phyloP scores from a whole-genome alignment of 2,329 filamentous ascomycete species.

The Venturia aucupariae region DNA sequence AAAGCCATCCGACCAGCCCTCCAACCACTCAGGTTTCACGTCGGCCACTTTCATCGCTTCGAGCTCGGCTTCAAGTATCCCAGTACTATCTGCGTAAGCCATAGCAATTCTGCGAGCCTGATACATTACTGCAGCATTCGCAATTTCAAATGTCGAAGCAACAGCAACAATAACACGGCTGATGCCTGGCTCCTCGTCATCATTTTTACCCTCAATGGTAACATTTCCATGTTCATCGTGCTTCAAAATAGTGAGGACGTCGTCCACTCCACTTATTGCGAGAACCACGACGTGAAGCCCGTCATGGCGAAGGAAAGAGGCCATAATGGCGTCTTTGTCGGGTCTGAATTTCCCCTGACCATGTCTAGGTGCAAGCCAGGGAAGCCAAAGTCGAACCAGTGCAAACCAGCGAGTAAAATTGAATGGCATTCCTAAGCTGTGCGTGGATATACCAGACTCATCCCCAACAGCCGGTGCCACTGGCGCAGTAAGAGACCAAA shows the following conservation, averaged over 20 bases:
- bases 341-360: slow-evolving; percentile 57
- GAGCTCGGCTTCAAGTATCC: slow-evolving; percentile 39
- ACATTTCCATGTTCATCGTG: slow-evolving; percentile 58
- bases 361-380: slow-evolving; percentile 86
- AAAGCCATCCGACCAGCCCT: slow-evolving; percentile 86
- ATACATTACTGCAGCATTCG: slow-evolving; percentile 75
- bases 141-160: slow-evolving; percentile 62
- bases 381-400: slow-evolving; percentile 66
- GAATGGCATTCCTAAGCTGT: slow-evolving; percentile 56
- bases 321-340: slow-evolving; percentile 68
- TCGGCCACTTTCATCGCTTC: slow-evolving; percentile 38
- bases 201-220: slow-evolving; percentile 61
- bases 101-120: slow-evolving; percentile 63
- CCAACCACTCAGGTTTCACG: slow-evolving; percentile 58
- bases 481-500: slow-evolving; percentile 57
- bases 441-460: slow-evolving; percentile 46
- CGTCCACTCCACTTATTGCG: slow-evolving; percentile 63
- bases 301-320: slow-evolving; percentile 63
- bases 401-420: slow-evolving; percentile 68
- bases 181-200: slow-evolving; percentile 46
- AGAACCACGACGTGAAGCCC: slow-evolving; percentile 71
- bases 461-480: slow-evolving; percentile 49
- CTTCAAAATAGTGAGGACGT: slow-evolving; percentile 61
- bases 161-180: slow-evolving; percentile 61
- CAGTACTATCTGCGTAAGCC: slow-evolving; percentile 33